Evolutionary conservation across 352 stramenopile genomes (phyloP).

Genomic region (Ophiocytium majus): DNA sequence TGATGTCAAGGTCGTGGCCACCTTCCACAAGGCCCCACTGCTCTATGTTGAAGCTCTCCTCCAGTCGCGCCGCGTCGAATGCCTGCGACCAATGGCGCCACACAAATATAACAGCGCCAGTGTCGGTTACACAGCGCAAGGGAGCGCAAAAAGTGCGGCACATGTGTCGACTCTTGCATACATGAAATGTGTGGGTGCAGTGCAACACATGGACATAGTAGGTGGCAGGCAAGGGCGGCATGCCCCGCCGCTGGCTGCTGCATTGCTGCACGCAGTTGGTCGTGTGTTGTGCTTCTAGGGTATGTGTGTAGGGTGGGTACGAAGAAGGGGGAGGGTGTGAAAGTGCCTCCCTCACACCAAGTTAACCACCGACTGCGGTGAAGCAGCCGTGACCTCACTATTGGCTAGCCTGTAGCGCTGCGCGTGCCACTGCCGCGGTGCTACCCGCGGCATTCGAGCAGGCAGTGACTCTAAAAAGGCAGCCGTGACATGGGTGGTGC

Average conservation of each 20-base stretch:
- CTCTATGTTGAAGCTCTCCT: slow-evolving; percentile 83
- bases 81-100: too few species aligned
- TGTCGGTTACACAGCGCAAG: too few species aligned
- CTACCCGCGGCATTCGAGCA: slow-evolving; percentile 21
- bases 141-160: too few species aligned
- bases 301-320: slow-evolving; percentile 23
- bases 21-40: slow-evolving; percentile 83
- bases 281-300: too few species aligned
- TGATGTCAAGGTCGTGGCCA: slow-evolving; percentile 74
- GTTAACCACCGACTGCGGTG: slow-evolving; percentile 23
- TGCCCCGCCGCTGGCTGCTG: too few species aligned
- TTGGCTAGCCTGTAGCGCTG: slow-evolving; percentile 30
- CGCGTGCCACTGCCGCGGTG: slow-evolving; percentile 17
- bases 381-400: not conserved
- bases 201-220: too few species aligned
- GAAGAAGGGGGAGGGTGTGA: slow-evolving; percentile 4
- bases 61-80: slow-evolving; percentile 66
- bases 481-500: too few species aligned
- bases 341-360: slow-evolving; percentile 21
- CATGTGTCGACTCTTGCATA: too few species aligned
- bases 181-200: too few species aligned
- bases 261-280: too few species aligned
- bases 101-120: too few species aligned
- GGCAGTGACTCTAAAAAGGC: slow-evolving; percentile 33
- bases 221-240: too few species aligned